phyloP scores from a whole-genome alignment of 495 filamentous ascomycete species.

The Lophium mytilinum region DNA sequence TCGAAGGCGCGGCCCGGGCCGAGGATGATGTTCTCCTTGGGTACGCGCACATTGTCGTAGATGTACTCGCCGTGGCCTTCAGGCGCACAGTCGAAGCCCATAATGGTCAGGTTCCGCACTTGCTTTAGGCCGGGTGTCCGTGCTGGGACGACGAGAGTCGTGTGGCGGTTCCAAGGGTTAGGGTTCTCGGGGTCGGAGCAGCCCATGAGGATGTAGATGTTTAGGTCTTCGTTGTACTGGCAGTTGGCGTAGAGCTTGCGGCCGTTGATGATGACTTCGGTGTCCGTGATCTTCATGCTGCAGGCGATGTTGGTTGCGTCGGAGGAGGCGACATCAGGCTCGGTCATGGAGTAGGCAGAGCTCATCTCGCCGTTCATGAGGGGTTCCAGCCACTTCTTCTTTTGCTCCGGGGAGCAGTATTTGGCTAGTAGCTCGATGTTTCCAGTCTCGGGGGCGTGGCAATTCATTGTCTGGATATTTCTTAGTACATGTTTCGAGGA shows the following conservation, averaged over 20 bases:
- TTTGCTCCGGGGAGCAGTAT: slow-evolving; percentile 37
- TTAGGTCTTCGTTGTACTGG: slow-evolving; percentile 31
- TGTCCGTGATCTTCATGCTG: slow-evolving; percentile 30
- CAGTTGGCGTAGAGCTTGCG: slow-evolving; percentile 41
- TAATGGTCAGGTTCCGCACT: slow-evolving; percentile 35
- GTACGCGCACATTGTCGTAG: slow-evolving; percentile 36
- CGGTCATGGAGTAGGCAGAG: slow-evolving; percentile 38
- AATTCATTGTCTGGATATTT: slow-evolving; percentile 34
- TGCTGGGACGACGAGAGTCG: slow-evolving; percentile 34
- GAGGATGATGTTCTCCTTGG: slow-evolving; percentile 35
- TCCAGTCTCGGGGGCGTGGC: slow-evolving; percentile 38
- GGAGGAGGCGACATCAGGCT: slow-evolving; percentile 35
- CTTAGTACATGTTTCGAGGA: background rate
- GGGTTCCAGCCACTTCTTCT: slow-evolving; percentile 37
- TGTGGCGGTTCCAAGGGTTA: slow-evolving; percentile 34
- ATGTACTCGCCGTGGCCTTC: slow-evolving; percentile 39
- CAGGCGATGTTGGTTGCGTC: slow-evolving; percentile 37
- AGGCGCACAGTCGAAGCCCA: slow-evolving; percentile 38
- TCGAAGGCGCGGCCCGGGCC: slow-evolving; percentile 39
- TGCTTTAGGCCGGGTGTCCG: slow-evolving; percentile 32
- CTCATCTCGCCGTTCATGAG: slow-evolving; percentile 33
- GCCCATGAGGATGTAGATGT: slow-evolving; percentile 39
- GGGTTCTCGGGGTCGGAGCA: slow-evolving; percentile 35
- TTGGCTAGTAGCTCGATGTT: slow-evolving; percentile 40
- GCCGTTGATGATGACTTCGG: slow-evolving; percentile 36